A percentile compares a stretch with the other conserved stretches of the same genome.
Conservation (phyloP, 1,139 yeast species). For the Yamadazyma songkhlaensis region DNA sequence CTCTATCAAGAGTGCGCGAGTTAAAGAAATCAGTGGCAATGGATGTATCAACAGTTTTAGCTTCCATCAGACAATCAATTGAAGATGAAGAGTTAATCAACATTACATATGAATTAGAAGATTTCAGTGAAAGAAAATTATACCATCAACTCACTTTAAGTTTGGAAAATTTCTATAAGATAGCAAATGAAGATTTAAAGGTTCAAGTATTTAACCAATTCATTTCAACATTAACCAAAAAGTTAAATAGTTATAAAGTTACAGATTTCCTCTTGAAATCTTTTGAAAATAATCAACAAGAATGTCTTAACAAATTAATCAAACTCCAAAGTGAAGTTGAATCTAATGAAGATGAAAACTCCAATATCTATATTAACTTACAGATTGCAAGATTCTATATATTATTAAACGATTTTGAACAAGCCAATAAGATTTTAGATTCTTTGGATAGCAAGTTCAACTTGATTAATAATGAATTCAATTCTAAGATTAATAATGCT, state of each 20-base stretch:
- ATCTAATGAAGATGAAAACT: slow-evolving; percentile 25
- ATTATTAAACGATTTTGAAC: slow-evolving; percentile 52
- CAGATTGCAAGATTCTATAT: slow-evolving; percentile 77
- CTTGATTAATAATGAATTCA: slow-evolving; percentile 47
- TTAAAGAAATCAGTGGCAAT: slow-evolving; percentile 17
- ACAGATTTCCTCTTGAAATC: slow-evolving; percentile 68
- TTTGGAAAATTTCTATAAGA: slow-evolving; percentile 54
- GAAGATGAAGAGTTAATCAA: slow-evolving; percentile 63
- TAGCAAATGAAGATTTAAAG: slow-evolving; percentile 47
- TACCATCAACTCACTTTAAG: slow-evolving; percentile 76
- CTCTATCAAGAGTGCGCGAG: too few species aligned
- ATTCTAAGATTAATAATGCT: slow-evolving; percentile 74
- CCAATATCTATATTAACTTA: slow-evolving; percentile 61
- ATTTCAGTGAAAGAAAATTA: slow-evolving; percentile 78
- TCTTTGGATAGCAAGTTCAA: slow-evolving; percentile 46
- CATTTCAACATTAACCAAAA: slow-evolving; percentile 61
- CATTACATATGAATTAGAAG: slow-evolving; percentile 75
- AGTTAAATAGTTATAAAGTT: slow-evolving; percentile 74
- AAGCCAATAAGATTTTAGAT: slow-evolving; percentile 71
- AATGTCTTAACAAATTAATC: slow-evolving; percentile 47
- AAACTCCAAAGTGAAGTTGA: slow-evolving; percentile 34
- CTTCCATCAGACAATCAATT: slow-evolving; percentile 66
- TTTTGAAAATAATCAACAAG: slow-evolving; percentile 50
- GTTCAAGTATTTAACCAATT: slow-evolving; percentile 71
- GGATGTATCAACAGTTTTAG: slow-evolving; percentile 62